These are phyloP conservation scores for Phytophthora meadii DNA, from an alignment of 352 stramenopile species.

Conservation along the genomic window DNA sequence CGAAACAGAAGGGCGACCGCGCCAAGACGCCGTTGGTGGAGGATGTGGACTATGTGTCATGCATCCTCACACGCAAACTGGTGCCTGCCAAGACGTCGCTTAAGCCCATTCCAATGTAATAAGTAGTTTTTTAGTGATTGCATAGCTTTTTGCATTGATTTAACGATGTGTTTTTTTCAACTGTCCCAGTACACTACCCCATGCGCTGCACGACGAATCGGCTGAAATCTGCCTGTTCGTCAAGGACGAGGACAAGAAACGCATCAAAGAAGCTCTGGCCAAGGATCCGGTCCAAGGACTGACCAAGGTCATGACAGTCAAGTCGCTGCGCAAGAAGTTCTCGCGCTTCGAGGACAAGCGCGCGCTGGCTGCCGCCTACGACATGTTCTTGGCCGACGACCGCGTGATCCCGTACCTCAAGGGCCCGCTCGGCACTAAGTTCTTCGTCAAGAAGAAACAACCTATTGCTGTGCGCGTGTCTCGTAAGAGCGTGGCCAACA, in stretches of 20 bases:
- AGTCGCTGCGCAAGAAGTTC: constrained; percentile 88
- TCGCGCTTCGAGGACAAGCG: constrained; percentile 78
- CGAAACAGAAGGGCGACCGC: constrained; percentile 48
- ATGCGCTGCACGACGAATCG: constrained; percentile 61
- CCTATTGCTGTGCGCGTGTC: constrained; percentile 79
- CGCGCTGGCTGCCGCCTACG: constrained; percentile 73
- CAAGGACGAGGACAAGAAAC: constrained; percentile 86
- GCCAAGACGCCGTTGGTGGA: constrained; percentile 70
- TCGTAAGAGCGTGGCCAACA: constrained; percentile 58
- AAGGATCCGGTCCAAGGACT: constrained; percentile 64
- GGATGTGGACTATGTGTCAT: constrained; percentile 62
- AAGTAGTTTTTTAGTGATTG: neutral
- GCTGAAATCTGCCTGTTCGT: constrained; percentile 83
- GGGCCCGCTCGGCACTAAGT: constrained; percentile 68
- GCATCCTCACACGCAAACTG: constrained; percentile 78
- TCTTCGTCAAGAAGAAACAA: constrained; percentile 86
- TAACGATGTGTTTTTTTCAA: constrained; percentile 14
- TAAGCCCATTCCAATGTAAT: constrained; percentile 80
- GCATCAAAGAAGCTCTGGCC: constrained; percentile 75
- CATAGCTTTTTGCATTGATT: constrained; percentile 13
- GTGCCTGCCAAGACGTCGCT: constrained; percentile 72
- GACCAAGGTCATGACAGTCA: constrained; percentile 79
- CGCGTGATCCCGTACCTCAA: constrained; percentile 81
- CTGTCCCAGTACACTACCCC: constrained; percentile 52
- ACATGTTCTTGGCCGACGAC: constrained; percentile 82